Conservation (phyloP, 2,329 filamentous ascomycete genomes). For the Cytospora paraplurivora region DNA sequence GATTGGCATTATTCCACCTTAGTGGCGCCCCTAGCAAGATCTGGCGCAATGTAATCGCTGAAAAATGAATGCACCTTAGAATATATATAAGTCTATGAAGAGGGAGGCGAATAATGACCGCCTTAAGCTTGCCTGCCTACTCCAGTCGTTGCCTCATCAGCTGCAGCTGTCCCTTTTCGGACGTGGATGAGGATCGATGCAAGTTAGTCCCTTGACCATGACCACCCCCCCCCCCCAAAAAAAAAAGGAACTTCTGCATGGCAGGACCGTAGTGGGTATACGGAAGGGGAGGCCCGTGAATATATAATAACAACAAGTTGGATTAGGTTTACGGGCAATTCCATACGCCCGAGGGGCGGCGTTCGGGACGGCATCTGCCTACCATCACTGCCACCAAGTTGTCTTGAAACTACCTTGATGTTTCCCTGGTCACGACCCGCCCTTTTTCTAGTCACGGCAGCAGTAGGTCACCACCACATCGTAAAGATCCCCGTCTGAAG, state of each 20-base stretch:
- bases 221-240: too few species aligned
- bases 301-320: too few species aligned
- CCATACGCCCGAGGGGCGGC: too few species aligned
- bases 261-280: too few species aligned
- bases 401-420: not conserved
- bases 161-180: conserved; percentile 21
- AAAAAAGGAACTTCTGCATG: too few species aligned
- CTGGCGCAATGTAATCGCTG: conserved; percentile 11
- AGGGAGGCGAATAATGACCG: conserved; percentile 8
- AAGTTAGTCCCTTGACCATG: too few species aligned
- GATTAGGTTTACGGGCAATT: too few species aligned
- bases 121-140: conserved; percentile 2
- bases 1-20: not conserved
- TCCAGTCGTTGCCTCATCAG: conserved; percentile 14
- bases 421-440: not conserved
- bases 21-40: conserved; percentile 12
- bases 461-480: not conserved
- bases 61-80: conserved; percentile 4
- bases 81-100: not conserved
- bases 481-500: not conserved
- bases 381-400: not conserved
- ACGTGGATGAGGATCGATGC: not conserved
- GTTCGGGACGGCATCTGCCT: not conserved
- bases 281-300: too few species aligned
- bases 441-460: not conserved